phyloP scores from a whole-genome alignment of 345 rosid species.

The Garcia nutans region DNA sequence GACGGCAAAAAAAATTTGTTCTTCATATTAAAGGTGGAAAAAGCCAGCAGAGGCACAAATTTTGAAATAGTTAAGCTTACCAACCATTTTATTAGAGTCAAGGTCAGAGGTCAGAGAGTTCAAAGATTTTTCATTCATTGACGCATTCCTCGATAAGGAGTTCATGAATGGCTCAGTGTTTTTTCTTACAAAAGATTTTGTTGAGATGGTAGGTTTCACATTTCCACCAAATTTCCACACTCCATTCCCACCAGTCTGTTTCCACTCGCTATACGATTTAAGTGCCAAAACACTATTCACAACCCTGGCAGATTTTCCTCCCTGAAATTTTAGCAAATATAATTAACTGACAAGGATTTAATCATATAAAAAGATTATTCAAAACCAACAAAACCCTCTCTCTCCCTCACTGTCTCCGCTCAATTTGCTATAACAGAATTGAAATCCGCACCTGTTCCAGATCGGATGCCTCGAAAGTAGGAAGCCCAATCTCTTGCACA shows the following conservation, averaged over 20 bases:
- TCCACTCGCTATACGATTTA: conserved; percentile 36
- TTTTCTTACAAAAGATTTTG: conserved; percentile 25
- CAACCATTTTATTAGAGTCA: conserved; percentile 22
- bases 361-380: background rate
- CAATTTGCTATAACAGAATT: background rate
- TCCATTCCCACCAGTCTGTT: conserved; percentile 29
- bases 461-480: conserved; percentile 32
- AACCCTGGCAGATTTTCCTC: conserved; percentile 31
- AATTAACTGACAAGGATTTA: conserved; percentile 7
- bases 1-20: background rate
- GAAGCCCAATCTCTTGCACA: conserved; percentile 30
- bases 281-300: conserved; percentile 34
- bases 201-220: conserved; percentile 26
- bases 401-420: background rate
- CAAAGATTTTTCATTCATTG: conserved; percentile 38
- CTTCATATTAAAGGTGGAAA: conserved; percentile 6
- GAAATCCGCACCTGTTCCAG: conserved; percentile 23
- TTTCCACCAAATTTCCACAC: conserved; percentile 29
- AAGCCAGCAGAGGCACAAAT: conserved; percentile 14
- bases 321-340: conserved; percentile 18
- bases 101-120: conserved; percentile 14
- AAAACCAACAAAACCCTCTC: background rate
- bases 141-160: conserved; percentile 1
- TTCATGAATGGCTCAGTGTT: conserved; percentile 17
- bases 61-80: conserved; percentile 15